phyloP scores from a whole-genome alignment of 768 basidiomycete genomes.

The Phanerodontia chrysosporium region DNA sequence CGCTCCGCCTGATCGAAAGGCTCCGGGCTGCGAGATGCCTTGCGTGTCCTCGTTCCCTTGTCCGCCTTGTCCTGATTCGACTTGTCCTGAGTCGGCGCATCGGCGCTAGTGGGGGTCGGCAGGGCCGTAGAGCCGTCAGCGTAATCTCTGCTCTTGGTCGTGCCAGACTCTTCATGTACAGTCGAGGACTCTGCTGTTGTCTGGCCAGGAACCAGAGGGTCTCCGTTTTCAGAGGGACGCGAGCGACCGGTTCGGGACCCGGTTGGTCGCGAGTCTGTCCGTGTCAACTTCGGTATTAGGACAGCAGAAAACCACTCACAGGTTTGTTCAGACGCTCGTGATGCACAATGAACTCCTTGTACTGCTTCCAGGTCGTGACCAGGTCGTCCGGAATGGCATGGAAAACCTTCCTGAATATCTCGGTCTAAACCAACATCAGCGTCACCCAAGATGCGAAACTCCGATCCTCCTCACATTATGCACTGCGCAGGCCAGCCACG shows the following conservation, averaged over 20 bases:
- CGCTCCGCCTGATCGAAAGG: conserved; percentile 80
- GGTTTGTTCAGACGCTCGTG: conserved; percentile 73
- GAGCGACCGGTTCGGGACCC: conserved; percentile 43
- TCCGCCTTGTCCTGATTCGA: not conserved
- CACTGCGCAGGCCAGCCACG: conserved; percentile 83
- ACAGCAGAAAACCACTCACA: conserved; percentile 35
- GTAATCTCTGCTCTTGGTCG: conserved; percentile 16
- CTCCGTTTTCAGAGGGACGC: conserved; percentile 57
- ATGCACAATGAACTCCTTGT: conserved; percentile 75
- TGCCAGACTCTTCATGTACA: conserved; percentile 17
- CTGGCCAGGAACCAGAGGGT: conserved; percentile 29
- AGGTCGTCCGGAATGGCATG: conserved; percentile 90
- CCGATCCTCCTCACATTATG: conserved; percentile 66
- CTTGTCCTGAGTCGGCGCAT: conserved; percentile 30
- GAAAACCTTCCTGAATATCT: conserved; percentile 94
- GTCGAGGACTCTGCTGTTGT: conserved; percentile 18
- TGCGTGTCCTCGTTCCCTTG: conserved; percentile 18
- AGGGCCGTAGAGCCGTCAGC: conserved; percentile 10
- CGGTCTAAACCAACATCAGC: conserved; percentile 55
- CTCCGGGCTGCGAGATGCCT: conserved; percentile 48
- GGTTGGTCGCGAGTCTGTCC: conserved; percentile 39
- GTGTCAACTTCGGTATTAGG: not conserved
- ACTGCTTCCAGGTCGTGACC: conserved; percentile 94
- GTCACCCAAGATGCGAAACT: not conserved
- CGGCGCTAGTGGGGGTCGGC: conserved; percentile 13